Percentiles rank a stretch among this genome's conserved stretches.
These are phyloP conservation scores for Kappamyces sp. DNA, from an alignment of 192 early-diverging fungal genomes.

Conservation along the genomic window DNA sequence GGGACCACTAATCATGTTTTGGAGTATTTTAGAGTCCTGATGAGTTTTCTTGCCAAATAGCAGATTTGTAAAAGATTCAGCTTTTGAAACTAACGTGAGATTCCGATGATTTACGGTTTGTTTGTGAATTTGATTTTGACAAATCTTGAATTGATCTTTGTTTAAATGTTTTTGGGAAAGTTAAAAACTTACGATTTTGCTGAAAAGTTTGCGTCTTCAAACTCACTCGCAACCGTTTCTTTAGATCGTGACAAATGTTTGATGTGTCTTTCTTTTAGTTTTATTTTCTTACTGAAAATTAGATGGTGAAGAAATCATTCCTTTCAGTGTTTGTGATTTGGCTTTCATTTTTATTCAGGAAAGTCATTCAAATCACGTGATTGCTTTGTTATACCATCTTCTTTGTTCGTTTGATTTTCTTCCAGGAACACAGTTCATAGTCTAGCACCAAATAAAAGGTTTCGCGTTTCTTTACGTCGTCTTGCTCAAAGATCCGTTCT, in stretches of 20 bases:
- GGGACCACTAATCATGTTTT: constrained; percentile 50
- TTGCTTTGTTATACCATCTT: constrained; percentile 1
- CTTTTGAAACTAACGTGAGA: background rate
- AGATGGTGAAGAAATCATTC: constrained; percentile 23
- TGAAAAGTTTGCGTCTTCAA: constrained; percentile 7
- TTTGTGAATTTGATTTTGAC: background rate
- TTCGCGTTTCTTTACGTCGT: constrained; percentile 12
- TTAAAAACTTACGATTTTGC: constrained; percentile 10
- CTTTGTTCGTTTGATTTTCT: constrained; percentile 17
- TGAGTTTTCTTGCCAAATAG: background rate
- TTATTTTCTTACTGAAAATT: constrained; percentile 18
- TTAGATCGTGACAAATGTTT: background rate
- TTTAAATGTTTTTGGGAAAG: constrained; percentile 18
- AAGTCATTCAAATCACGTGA: background rate
- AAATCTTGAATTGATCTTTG: constrained; percentile 5
- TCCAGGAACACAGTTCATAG: constrained; percentile 9
- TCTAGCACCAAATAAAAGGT: constrained; percentile 10
- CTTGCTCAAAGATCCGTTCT: constrained; percentile 5
- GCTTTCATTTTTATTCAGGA: constrained; percentile 7
- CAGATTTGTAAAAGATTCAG: too few relatives aligned
- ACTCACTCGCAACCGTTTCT: background rate
- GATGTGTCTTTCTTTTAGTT: too few relatives aligned
- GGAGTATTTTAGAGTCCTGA: constrained; percentile 20
- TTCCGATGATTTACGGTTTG: background rate
- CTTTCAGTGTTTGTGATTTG: constrained; percentile 8